Evolutionary conservation across 2,329 filamentous ascomycete genomes (phyloP), one percentile per base, ranked within the genome.

Genomic region (Aspergillus novofumigatus): DNA sequence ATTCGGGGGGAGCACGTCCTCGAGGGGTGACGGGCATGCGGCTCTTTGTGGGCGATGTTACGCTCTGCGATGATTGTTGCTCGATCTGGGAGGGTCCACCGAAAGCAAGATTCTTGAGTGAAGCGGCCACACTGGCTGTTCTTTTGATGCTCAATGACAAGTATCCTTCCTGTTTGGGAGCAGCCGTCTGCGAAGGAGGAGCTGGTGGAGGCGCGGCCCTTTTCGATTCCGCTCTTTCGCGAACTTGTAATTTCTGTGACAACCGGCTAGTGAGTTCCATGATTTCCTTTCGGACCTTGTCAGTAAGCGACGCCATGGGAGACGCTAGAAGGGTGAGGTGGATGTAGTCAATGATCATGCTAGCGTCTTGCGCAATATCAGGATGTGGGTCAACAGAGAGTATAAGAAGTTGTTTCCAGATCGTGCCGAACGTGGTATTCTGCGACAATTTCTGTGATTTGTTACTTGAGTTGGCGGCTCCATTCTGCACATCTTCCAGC

Each of bases 311-410:
- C 9, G 88, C 89, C 49, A 96, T 81, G 1, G 88, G 83, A 0
- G 93, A 97, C 52, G 88, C 84, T 5, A 96, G 77, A 11, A 99
- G 80, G 0, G 86, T 83, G 52, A 89, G 83, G 68, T 97, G 87
- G 26, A 97, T 83, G 67, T 89, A 90, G 72, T 99, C 94, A 29
- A 96, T 85, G 48, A 97, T 86, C n/a, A 88, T 81, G 5, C 86
- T 87, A 9, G 92, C 93, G 71, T 94, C 90, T 62, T 88, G 84
- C 61, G 95, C 90, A 35, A 97, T 90, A 69, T 97, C 93, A 1
- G 93, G 92, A 69, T 97, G 92, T 44, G 94, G 93, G 69, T 99
- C 94, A 20, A 96, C 91, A 48, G 91, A 93, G 72, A 97, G 82
- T 60, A 96, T 90, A 58, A 97, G 80, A 47, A 95, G 82, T 67